Evolutionary conservation across 495 filamentous ascomycete genomes (phyloP).

Genomic region (Hypoxylon intermedium): DNA sequence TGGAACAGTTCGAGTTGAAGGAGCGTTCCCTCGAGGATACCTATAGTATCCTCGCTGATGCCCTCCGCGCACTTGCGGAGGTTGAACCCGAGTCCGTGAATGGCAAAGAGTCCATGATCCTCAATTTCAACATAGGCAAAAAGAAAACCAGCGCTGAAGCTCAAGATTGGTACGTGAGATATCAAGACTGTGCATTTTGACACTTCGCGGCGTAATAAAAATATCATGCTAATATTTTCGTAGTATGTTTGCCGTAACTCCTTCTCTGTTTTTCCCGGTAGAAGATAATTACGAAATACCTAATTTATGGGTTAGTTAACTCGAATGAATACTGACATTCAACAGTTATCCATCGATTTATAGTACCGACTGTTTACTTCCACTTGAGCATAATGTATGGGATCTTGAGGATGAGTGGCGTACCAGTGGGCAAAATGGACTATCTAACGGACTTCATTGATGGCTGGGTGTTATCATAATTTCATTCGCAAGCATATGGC

Average conservation of each 20-base stretch:
- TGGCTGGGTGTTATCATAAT: background rate
- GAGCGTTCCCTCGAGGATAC: constrained; percentile 14
- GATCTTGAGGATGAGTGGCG: constrained; percentile 63
- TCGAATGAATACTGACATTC: background rate
- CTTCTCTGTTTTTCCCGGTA: constrained; percentile 31
- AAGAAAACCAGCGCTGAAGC: background rate
- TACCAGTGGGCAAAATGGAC: constrained; percentile 63
- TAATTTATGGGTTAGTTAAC: background rate
- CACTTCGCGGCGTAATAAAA: background rate
- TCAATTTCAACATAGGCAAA: constrained; percentile 42
- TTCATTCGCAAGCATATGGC: background rate
- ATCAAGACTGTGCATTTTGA: background rate
- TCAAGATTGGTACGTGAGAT: constrained; percentile 25
- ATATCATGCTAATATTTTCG: constrained; percentile 1
- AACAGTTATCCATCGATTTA: constrained; percentile 46
- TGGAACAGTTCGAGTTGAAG: background rate
- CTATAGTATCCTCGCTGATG: constrained; percentile 32
- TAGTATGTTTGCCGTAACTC: constrained; percentile 18
- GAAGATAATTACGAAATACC: background rate
- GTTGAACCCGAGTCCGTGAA: constrained; percentile 49
- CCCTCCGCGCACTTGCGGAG: constrained; percentile 39
- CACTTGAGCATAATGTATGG: constrained; percentile 63
- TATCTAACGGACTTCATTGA: constrained; percentile 49
- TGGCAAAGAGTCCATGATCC: constrained; percentile 42
- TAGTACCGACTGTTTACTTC: constrained; percentile 65